Conservation (phyloP, 1,284 basidiomycete species). For the Cerrena zonata region DNA sequence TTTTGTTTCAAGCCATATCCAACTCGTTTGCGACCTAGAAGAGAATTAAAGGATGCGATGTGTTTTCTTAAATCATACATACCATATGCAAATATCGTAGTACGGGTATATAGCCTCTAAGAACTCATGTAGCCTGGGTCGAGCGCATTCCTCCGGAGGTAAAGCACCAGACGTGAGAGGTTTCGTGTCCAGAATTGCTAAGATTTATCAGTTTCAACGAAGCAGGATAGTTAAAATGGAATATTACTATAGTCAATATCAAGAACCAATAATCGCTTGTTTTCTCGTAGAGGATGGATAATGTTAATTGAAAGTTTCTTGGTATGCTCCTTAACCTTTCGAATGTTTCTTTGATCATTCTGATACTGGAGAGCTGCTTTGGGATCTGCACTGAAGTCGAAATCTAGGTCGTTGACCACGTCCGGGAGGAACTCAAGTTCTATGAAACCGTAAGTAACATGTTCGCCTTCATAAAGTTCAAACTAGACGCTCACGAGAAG, state of each 20-base stretch:
- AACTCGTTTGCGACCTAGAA: conserved; percentile 74
- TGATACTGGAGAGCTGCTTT: conserved; percentile 54
- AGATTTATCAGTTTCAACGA: too few species aligned
- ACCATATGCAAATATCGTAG: conserved; percentile 87
- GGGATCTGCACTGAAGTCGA: conserved; percentile 64
- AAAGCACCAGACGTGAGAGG: conserved; percentile 72
- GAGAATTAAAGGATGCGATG: neutral
- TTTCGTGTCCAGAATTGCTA: conserved; percentile 77
- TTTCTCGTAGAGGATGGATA: conserved; percentile 69
- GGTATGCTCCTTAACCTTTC: conserved; percentile 72
- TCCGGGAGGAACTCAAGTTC: conserved; percentile 66
- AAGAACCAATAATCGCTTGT: conserved; percentile 76
- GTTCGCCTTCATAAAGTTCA: conserved; percentile 1
- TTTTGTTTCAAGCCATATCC: conserved; percentile 90
- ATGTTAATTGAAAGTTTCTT: conserved; percentile 63
- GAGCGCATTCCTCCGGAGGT: conserved; percentile 73
- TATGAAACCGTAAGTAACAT: conserved; percentile 20
- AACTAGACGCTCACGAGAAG: conserved; percentile 35
- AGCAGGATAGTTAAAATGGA: neutral
- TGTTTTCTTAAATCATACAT: conserved; percentile 6
- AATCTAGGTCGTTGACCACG: conserved; percentile 74
- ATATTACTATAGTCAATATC: conserved; percentile 82
- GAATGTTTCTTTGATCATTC: conserved; percentile 70
- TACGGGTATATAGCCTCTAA: conserved; percentile 70
- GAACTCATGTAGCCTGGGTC: conserved; percentile 82